Base-by-base conservation (phyloP, 148 eudicot genomes). In the Arbutus unedo region DNA sequence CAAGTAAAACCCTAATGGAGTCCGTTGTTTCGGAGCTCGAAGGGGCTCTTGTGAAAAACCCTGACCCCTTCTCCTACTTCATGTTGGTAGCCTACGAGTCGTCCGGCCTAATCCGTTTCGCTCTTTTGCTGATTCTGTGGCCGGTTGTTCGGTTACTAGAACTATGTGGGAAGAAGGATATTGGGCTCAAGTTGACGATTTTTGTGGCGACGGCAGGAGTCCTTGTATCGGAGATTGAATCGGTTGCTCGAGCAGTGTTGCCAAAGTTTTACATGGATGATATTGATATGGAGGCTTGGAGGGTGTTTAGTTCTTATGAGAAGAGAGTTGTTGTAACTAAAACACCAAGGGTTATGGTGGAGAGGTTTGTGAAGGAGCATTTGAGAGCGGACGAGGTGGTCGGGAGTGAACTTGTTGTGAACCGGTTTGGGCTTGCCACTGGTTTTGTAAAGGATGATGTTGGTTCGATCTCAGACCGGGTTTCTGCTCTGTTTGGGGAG, bases 341-440 rank as follows among this genome's bases (percentile, higher is more conserved):
- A 76, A 92, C 87, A 47, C 99, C 99, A 6, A 90, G 90, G 82
- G 62, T 94, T 56, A 92, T 96, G 98, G 96, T 92, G 43, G 98
- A 94, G 86, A 87, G 91, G 92, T 96, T 96, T 78, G 91, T 88
- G 75, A 96, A 92, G 90, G 97, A 91, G 45, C 99, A 96, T 86
- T 85, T 96, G 79, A 79, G 88, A 71, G 98, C 90, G 4, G 98
- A 96, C 81, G 91, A 89, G 9, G 98, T 94, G 49, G 82, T 94
- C 71, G 98, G 99, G 80, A 88, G 81, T 73, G 98, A 96, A 66
- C 90, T 96, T 62, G 85, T 79, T 3, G 92, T 86, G 71, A 94
- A 84, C 59, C 82, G 89, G 51, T 92, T 88, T 54, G 99, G 98
- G 49, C 88, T 85, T 9, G 93, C 91, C 9, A 94, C 90, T 3